Conservation (phyloP, 352 stramenopile species). For the Phytophthora lateralis region DNA sequence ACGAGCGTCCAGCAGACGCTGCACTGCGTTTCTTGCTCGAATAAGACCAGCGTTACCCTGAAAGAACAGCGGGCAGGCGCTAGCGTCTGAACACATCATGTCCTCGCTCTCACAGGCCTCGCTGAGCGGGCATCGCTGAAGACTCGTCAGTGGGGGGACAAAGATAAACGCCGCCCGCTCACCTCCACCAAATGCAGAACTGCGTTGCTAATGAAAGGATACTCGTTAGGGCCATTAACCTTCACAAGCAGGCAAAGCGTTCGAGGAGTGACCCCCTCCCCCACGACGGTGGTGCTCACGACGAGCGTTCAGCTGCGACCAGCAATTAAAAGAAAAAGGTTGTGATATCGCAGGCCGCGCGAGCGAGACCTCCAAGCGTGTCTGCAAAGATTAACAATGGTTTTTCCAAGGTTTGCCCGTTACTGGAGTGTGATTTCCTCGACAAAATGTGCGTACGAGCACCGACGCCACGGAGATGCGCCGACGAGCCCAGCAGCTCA, state of each 20-base stretch:
- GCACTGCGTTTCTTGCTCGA: not conserved
- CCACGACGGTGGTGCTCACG: no score
- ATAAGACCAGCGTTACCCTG: constrained; percentile 7
- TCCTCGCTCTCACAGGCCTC: constrained; percentile 1
- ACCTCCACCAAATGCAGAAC: no score
- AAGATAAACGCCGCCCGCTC: not conserved
- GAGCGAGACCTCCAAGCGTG: no score
- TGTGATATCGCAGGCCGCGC: constrained; percentile 2
- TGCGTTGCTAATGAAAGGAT: no score
- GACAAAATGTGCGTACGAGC: constrained; percentile 22
- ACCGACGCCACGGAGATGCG: constrained; percentile 27
- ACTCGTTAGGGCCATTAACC: no score
- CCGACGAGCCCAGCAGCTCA: not conserved
- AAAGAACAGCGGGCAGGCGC: not conserved
- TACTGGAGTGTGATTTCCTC: constrained; percentile 20
- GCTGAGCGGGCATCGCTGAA: not conserved
- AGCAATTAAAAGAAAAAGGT: constrained; percentile 1
- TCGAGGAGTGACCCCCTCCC: no score
- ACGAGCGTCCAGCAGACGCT: no score
- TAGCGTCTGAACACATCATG: constrained; percentile 30
- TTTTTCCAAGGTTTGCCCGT: constrained; percentile 7
- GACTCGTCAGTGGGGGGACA: not conserved
- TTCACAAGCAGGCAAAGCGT: no score
- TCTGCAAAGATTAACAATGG: not conserved
- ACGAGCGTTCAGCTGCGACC: constrained; percentile 2